Percentiles rank a stretch among this genome's conserved stretches.
Conservation (phyloP, 345 rosid genomes). For the Eucalyptus brandiana region DNA sequence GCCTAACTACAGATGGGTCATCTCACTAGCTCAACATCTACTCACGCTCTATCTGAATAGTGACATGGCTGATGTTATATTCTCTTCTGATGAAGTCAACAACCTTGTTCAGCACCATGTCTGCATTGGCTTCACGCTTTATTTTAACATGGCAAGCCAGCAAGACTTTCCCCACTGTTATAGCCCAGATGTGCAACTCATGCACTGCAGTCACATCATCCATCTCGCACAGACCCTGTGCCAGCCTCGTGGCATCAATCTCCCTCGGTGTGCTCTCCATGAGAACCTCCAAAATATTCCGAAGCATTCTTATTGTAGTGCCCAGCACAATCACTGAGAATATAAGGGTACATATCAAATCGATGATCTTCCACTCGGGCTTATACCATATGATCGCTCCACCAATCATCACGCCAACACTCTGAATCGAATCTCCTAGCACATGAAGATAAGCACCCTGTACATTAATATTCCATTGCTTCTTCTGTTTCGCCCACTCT, state of each 20-base stretch:
- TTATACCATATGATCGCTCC: slow-evolving; percentile 63
- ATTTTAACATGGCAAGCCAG: slow-evolving; percentile 60
- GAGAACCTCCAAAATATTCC: slow-evolving; percentile 56
- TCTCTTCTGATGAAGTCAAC: slow-evolving; percentile 41
- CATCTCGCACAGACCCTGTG: slow-evolving; percentile 60
- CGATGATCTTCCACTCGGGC: slow-evolving; percentile 62
- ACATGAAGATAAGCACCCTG: slow-evolving; percentile 68
- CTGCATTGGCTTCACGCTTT: slow-evolving; percentile 45
- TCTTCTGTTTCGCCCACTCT: slow-evolving; percentile 10
- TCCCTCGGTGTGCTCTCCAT: slow-evolving; percentile 78
- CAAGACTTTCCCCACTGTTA: slow-evolving; percentile 57
- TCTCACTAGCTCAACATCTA: background rate
- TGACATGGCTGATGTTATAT: slow-evolving; percentile 50
- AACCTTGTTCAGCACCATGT: slow-evolving; percentile 45
- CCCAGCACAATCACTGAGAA: slow-evolving; percentile 41
- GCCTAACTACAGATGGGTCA: background rate
- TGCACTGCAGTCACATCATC: slow-evolving; percentile 60
- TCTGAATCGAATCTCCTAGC: slow-evolving; percentile 67
- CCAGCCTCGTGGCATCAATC: slow-evolving; percentile 54
- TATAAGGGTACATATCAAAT: slow-evolving; percentile 54
- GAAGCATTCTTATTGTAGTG: slow-evolving; percentile 51
- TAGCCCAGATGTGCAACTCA: slow-evolving; percentile 72
- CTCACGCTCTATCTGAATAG: slow-evolving; percentile 61
- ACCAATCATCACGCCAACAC: slow-evolving; percentile 67
- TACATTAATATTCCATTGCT: slow-evolving; percentile 42